These are phyloP conservation scores for Zea luxurians DNA, from an alignment of 176 grass and related monocot species.

Conservation along the genomic window DNA sequence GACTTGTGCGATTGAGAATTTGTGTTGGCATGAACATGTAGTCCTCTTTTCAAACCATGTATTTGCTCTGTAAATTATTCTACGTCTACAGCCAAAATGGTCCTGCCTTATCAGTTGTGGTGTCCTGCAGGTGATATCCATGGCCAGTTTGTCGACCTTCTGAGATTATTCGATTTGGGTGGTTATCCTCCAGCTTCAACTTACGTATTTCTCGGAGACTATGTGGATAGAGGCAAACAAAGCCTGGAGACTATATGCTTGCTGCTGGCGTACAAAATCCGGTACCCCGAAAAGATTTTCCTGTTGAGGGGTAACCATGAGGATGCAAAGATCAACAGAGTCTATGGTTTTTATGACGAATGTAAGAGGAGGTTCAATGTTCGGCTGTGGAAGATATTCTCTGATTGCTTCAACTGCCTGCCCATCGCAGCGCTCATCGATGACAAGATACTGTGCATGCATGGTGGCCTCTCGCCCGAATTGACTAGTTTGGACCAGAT, in stretches of 20 bases:
- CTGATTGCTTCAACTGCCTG: constrained; percentile 60
- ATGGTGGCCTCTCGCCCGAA: constrained; percentile 54
- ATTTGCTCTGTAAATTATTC: background rate
- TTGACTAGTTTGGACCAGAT: constrained; percentile 49
- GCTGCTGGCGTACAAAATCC: constrained; percentile 55
- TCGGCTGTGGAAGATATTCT: constrained; percentile 61
- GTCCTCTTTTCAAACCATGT: background rate
- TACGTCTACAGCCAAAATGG: background rate
- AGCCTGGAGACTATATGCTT: constrained; percentile 59
- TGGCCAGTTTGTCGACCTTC: constrained; percentile 61
- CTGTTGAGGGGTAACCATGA: constrained; percentile 68
- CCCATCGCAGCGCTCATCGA: constrained; percentile 54
- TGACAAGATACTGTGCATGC: constrained; percentile 57
- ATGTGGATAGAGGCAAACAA: constrained; percentile 56
- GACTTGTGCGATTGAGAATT: background rate
- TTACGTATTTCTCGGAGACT: constrained; percentile 65
- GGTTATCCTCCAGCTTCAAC: constrained; percentile 62
- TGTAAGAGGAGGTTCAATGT: constrained; percentile 75
- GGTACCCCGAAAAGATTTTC: constrained; percentile 61
- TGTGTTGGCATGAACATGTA: background rate
- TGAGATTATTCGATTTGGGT: constrained; percentile 60
- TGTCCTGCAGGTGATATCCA: constrained; percentile 61
- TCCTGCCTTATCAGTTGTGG: background rate
- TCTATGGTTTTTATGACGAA: constrained; percentile 73
- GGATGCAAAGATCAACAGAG: constrained; percentile 75